Evolutionary conservation across 768 basidiomycete genomes (phyloP), one percentile per base, ranked within the genome.

Genomic region (Pleurotus platypus): DNA sequence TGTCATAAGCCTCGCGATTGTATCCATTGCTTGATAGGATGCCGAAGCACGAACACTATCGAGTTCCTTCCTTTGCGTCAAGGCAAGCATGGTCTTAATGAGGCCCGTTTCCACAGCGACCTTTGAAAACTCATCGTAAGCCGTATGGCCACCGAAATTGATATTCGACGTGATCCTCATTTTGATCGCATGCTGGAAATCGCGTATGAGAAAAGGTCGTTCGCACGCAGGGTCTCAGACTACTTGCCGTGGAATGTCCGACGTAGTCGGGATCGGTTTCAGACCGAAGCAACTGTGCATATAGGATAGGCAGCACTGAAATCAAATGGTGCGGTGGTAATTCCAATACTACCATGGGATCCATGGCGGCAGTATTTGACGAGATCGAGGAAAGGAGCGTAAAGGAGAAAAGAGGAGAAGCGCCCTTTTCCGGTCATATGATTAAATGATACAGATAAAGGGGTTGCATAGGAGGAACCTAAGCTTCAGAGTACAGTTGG

Each of bases 101-200:
- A 72, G 65, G 3, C 70, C 70, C 13, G 65, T 54, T 4, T 63
- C 53, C 22, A 66, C 46, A 13, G 66, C 67, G 45, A 64, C 62
- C 20, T 60, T 58, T 38, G 57, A 63, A 35, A 70, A 70, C 4
- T 35, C 40, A 48, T 66, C 63, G 42, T 69, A 64, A 16, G 59
- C 60, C 42, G 60, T 58, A 11, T 57, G 56, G 15, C 63, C 60
- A 16, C 30, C 27, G n/a, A 55, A 39, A 3, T 46, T 54, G 6
- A 46, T 9, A 45, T 59, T 58, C 18, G 37, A 12, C 37, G 48
- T 27, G 40, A 56, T 37, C 24, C 37, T 42, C 12, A 35, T 18
- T 40, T 54, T 50, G 38, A 49, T 43, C 4, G 58, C 57, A 43
- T 49, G 49, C 59, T 63, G 42, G 54, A 46, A 3, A 35, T 35